phyloP scores from a whole-genome alignment of 352 stramenopile genomes.

The Thalassiosira exigua region DNA sequence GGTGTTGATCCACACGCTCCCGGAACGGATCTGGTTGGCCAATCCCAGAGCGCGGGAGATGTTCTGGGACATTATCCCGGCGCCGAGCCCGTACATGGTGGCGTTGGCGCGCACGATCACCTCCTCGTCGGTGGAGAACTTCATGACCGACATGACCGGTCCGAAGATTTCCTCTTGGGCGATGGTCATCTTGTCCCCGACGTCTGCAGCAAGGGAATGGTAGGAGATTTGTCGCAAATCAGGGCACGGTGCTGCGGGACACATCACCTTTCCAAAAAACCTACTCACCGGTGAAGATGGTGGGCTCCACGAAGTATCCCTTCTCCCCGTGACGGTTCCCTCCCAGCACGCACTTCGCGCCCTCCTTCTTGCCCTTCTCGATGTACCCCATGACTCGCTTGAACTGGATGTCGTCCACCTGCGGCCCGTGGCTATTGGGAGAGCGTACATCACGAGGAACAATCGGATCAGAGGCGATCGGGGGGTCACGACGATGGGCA shows the following conservation, averaged over 20 bases:
- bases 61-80: constrained; percentile 80
- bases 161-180: constrained; percentile 92
- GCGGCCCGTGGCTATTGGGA: too few species aligned
- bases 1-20: constrained; percentile 86
- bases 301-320: constrained; percentile 62
- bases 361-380: constrained; percentile 40
- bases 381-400: constrained; percentile 63
- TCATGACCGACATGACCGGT: constrained; percentile 89
- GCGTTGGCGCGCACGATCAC: constrained; percentile 89
- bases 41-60: constrained; percentile 62
- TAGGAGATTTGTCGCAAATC: too few species aligned
- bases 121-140: constrained; percentile 90
- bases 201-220: too few species aligned
- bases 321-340: constrained; percentile 71
- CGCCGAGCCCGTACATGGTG: constrained; percentile 88
- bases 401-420: constrained; percentile 82
- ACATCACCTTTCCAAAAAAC: too few species aligned
- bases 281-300: constrained; percentile 69
- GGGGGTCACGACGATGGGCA: too few species aligned
- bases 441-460: too few species aligned
- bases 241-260: too few species aligned
- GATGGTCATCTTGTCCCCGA: constrained; percentile 89
- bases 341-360: constrained; percentile 58
- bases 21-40: constrained; percentile 63
- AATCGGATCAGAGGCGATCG: too few species aligned